Evolutionary conservation across 495 filamentous ascomycete species (phyloP).

Genomic region (Sordaria brevicollis): DNA sequence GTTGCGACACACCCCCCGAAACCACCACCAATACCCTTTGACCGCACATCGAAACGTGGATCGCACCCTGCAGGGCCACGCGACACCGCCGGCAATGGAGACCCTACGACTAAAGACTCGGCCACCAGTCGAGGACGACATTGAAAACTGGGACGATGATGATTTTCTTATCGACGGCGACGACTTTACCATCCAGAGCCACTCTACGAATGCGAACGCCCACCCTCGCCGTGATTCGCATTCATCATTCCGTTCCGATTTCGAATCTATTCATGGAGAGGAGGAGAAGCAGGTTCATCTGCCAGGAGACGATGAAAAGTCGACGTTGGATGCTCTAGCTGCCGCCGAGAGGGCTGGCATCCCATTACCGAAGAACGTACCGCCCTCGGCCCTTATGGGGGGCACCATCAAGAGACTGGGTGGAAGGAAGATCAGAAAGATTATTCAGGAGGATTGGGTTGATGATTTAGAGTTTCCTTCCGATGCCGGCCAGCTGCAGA

Average conservation of each 20-base stretch:
- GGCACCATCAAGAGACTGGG: constrained; percentile 91
- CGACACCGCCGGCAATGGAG: constrained; percentile 38
- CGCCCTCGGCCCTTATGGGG: constrained; percentile 86
- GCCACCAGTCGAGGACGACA: constrained; percentile 43
- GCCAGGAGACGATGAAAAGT: constrained; percentile 67
- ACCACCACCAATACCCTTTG: background rate
- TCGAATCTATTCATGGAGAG: constrained; percentile 63
- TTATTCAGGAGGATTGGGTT: constrained; percentile 78
- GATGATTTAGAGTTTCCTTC: constrained; percentile 80
- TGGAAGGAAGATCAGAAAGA: constrained; percentile 66
- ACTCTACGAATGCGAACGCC: constrained; percentile 46
- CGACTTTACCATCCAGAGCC: constrained; percentile 55
- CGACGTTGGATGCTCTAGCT: constrained; percentile 72
- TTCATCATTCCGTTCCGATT: constrained; percentile 73
- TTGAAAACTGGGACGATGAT: constrained; percentile 89
- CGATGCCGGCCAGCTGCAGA: constrained; percentile 45
- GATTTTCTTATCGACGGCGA: constrained; percentile 67
- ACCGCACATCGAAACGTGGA: background rate
- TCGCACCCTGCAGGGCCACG: background rate
- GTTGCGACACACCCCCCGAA: constrained; percentile 2
- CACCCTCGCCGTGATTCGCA: constrained; percentile 58
- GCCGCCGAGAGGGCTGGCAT: constrained; percentile 84
- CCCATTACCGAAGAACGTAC: constrained; percentile 79
- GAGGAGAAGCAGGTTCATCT: constrained; percentile 79
- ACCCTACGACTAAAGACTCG: constrained; percentile 45